Evolutionary conservation across 1,284 basidiomycete species (phyloP).

Genomic region (Puccinia hordei): DNA sequence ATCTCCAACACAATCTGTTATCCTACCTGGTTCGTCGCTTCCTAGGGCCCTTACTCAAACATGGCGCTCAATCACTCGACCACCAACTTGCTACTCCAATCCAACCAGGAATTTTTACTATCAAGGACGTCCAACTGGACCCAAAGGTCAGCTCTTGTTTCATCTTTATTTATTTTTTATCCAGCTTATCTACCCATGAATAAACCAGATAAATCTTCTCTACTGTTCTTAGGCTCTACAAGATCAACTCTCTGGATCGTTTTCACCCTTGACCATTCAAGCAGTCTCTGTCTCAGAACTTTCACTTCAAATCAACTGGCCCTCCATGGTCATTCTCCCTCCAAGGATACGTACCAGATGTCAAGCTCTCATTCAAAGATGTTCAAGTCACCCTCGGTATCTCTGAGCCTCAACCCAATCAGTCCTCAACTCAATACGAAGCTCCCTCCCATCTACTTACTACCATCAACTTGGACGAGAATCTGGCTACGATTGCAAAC

Average conservation of each 20-base stretch:
- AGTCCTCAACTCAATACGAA: background rate
- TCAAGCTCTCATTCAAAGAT: constrained; percentile 25
- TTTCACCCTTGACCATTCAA: background rate
- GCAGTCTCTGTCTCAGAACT: constrained; percentile 28
- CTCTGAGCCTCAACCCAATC: constrained; percentile 1
- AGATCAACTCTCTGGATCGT: background rate
- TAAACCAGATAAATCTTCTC: background rate
- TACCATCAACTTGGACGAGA: constrained; percentile 36
- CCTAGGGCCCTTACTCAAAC: constrained; percentile 42
- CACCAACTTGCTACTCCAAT: constrained; percentile 7
- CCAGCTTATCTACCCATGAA: too few species aligned
- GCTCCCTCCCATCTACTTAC: background rate
- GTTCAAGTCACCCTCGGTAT: constrained; percentile 31
- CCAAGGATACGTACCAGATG: constrained; percentile 42
- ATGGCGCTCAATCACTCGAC: constrained; percentile 37
- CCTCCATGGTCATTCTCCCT: constrained; percentile 47
- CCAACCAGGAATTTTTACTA: constrained; percentile 25
- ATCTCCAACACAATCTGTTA: constrained; percentile 41
- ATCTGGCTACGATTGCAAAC: constrained; percentile 35
- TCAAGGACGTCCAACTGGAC: constrained; percentile 43
- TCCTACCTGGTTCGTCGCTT: constrained; percentile 46
- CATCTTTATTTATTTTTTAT: too few species aligned
- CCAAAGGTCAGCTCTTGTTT: constrained; percentile 21
- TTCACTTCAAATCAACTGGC: constrained; percentile 47
- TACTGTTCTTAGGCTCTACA: background rate